Evolutionary conservation across 192 early-diverging fungal genomes (phyloP).

Genomic region (Backusella parvicylindrica): DNA sequence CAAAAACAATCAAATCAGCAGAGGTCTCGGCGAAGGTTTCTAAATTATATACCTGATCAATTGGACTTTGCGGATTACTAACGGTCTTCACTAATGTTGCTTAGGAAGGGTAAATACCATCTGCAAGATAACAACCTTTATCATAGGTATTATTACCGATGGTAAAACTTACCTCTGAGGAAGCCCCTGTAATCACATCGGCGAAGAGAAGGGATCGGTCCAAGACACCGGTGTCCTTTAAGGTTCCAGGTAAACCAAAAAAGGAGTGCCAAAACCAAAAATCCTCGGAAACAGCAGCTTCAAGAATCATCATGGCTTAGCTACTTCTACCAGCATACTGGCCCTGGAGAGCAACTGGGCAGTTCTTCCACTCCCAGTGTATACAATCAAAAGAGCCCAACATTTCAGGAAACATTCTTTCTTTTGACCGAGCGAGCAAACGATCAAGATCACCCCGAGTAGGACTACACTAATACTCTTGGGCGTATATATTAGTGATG

Average conservation of each 20-base stretch:
- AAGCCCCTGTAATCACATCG: not conserved
- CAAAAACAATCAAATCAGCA: not conserved
- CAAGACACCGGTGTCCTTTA: slow-evolving; percentile 28
- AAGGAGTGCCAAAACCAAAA: slow-evolving; percentile 28
- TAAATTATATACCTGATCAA: not conserved
- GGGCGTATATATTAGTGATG: not conserved
- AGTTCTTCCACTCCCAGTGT: no score
- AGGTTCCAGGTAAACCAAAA: slow-evolving; percentile 23
- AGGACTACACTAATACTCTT: not conserved
- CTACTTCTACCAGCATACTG: slow-evolving; percentile 12
- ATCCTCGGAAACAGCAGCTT: slow-evolving; percentile 19
- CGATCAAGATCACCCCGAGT: no score
- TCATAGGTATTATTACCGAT: not conserved
- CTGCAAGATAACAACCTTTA: not conserved
- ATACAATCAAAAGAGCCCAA: slow-evolving; percentile 32
- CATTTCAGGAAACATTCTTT: slow-evolving; percentile 32
- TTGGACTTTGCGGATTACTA: not conserved
- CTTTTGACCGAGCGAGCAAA: no score
- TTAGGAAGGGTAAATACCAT: no score
- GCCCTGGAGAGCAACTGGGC: not conserved
- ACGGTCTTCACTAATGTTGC: not conserved
- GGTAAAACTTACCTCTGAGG: not conserved
- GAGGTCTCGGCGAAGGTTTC: not conserved
- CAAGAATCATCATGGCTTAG: slow-evolving; percentile 15
- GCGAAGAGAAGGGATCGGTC: slow-evolving; percentile 5